Evolutionary conservation across 2,329 filamentous ascomycete species (phyloP).

Genomic region (Exophiala alcalophila): DNA sequence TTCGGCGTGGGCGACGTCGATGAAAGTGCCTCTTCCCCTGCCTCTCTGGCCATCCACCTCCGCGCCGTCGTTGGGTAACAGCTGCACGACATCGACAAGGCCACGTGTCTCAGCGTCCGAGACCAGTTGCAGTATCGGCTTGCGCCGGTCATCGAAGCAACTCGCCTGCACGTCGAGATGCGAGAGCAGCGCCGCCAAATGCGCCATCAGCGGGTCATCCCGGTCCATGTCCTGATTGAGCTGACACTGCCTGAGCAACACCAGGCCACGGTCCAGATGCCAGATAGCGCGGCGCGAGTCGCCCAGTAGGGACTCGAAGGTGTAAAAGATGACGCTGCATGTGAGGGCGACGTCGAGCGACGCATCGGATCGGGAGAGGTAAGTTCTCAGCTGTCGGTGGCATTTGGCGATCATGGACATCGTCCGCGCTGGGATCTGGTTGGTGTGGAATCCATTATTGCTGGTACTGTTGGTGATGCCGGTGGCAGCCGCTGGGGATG

Average conservation of each 20-base stretch:
- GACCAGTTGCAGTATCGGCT: constrained; percentile 21
- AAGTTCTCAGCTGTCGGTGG: constrained; percentile 30
- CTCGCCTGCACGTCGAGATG: constrained; percentile 31
- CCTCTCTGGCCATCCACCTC: too few species aligned
- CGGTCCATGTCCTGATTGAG: constrained; percentile 1
- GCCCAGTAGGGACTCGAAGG: constrained; percentile 31
- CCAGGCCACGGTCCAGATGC: constrained; percentile 31
- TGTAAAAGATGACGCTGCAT: constrained; percentile 33
- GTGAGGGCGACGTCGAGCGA: constrained; percentile 29
- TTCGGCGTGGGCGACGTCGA: constrained; percentile 20
- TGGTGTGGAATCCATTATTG: not conserved
- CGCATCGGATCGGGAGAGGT: constrained; percentile 27
- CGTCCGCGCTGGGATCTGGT: constrained; percentile 5
- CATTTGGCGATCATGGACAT: constrained; percentile 28
- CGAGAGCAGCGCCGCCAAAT: constrained; percentile 18
- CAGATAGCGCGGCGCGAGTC: constrained; percentile 29
- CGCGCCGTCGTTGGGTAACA: too few species aligned
- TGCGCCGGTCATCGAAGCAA: constrained; percentile 22
- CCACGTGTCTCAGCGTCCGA: constrained; percentile 2
- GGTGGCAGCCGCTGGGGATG: not conserved
- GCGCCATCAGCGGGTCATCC: constrained; percentile 17
- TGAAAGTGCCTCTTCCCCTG: constrained; percentile 3
- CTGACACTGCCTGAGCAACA: constrained; percentile 25
- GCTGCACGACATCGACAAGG: constrained; percentile 6
- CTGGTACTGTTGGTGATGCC: too few species aligned